Conservation (phyloP, 2,329 filamentous ascomycete species). For the Venturia oleaginea region DNA sequence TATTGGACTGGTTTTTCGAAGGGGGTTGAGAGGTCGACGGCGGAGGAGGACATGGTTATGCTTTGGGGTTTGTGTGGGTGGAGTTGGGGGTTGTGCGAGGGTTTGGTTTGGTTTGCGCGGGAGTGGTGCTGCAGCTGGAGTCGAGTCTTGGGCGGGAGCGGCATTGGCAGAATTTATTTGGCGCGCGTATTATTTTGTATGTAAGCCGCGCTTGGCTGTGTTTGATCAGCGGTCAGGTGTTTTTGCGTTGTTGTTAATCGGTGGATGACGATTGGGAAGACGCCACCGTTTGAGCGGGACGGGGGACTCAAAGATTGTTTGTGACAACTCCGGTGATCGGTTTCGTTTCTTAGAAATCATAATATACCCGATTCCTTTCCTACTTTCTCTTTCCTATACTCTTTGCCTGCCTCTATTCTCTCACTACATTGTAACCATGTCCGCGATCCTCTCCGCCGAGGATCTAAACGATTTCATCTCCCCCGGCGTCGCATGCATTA, state of each 20-base stretch:
- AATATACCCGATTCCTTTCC: not conserved
- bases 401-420: not conserved
- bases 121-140: not conserved
- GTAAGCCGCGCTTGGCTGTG: not conserved
- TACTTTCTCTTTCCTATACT: not conserved
- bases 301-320: not conserved
- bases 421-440: conserved; percentile 52
- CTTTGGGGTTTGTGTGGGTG: not conserved
- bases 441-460: conserved; percentile 91
- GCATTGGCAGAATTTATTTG: conserved; percentile 1
- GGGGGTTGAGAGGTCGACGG: conserved; percentile 36
- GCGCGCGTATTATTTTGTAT: not conserved
- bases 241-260: not conserved
- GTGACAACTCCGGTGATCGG: not conserved
- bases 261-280: not conserved
- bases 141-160: not conserved
- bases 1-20: conserved; percentile 47
- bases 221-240: not conserved
- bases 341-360: not conserved
- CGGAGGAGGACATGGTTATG: conserved; percentile 8
- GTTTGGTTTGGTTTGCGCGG: not conserved
- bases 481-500: conserved; percentile 95
- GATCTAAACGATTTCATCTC: conserved; percentile 99
- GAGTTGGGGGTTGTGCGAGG: not conserved
- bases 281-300: not conserved